phyloP scores from a whole-genome alignment of 257 asterid species.

The Anisodus tanguticus region DNA sequence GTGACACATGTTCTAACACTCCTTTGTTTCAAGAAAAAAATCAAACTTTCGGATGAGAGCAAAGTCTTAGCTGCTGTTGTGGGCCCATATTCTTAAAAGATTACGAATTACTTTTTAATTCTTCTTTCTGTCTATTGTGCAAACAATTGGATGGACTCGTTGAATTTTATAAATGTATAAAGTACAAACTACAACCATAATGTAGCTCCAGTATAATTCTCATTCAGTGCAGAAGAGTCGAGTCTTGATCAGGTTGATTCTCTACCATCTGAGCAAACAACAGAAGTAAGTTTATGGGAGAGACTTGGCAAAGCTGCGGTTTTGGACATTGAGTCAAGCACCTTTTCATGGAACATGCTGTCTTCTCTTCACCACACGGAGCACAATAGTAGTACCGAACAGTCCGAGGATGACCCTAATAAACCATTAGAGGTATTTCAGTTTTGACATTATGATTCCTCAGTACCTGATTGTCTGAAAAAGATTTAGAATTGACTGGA shows the following conservation, averaged over 20 bases:
- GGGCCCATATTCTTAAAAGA: not conserved
- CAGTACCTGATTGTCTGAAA: slow-evolving; percentile 13
- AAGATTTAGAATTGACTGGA: slow-evolving; percentile 23
- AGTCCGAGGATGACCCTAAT: slow-evolving; percentile 91
- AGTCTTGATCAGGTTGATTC: slow-evolving; percentile 51
- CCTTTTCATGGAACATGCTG: slow-evolving; percentile 82
- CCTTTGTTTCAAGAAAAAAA: not conserved
- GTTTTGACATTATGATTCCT: slow-evolving; percentile 1
- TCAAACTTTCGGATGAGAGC: not conserved
- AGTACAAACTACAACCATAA: slow-evolving; percentile 18
- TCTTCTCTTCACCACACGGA: slow-evolving; percentile 94
- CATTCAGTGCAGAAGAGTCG: slow-evolving; percentile 68
- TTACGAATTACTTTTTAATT: not conserved
- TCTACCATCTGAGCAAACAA: slow-evolving; percentile 61
- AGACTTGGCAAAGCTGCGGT: slow-evolving; percentile 89
- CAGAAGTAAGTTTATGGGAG: slow-evolving; percentile 87
- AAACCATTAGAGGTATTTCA: slow-evolving; percentile 81
- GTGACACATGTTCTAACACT: slow-evolving; percentile 14
- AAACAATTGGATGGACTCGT: not conserved
- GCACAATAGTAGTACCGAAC: slow-evolving; percentile 83
- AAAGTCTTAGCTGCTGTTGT: slow-evolving; percentile 1
- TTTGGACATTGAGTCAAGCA: slow-evolving; percentile 79
- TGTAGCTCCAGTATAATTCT: slow-evolving; percentile 29
- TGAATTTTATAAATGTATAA: not conserved
- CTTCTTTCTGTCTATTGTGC: not conserved